Evolutionary conservation across 495 filamentous ascomycete genomes (phyloP).

Genomic region (Aspergillus olivimuriae): DNA sequence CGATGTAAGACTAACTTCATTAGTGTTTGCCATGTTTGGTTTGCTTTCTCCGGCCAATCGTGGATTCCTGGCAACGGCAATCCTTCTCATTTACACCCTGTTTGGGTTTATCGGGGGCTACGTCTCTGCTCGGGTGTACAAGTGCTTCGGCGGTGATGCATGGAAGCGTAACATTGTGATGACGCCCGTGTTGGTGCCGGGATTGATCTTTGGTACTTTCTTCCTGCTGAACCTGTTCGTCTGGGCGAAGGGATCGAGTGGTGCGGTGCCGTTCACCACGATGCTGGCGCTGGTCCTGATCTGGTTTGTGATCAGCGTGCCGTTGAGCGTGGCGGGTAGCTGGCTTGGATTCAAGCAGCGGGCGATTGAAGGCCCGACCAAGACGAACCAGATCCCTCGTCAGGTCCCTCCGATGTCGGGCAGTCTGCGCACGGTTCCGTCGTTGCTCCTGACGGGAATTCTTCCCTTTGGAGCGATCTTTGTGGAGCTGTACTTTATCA

Average conservation of each 20-base stretch:
- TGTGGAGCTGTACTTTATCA: constrained; percentile 97
- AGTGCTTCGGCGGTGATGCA: constrained; percentile 79
- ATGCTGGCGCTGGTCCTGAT: constrained; percentile 91
- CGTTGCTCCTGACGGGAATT: constrained; percentile 82
- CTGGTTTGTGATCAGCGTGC: constrained; percentile 95
- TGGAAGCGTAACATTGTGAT: constrained; percentile 92
- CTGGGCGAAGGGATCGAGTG: constrained; percentile 83
- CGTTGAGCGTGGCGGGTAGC: constrained; percentile 80
- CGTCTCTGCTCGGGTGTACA: constrained; percentile 82
- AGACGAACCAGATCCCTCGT: constrained; percentile 95
- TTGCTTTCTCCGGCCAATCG: constrained; percentile 94
- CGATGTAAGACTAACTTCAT: no score
- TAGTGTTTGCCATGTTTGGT: constrained; percentile 84
- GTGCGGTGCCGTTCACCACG: constrained; percentile 91
- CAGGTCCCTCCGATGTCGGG: constrained; percentile 81
- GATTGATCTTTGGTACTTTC: constrained; percentile 80
- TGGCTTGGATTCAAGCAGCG: constrained; percentile 81
- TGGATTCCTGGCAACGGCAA: constrained; percentile 84
- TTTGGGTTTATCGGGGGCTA: constrained; percentile 94
- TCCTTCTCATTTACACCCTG: constrained; percentile 85
- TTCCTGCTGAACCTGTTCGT: constrained; percentile 95
- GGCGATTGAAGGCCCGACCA: constrained; percentile 69
- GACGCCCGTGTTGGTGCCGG: constrained; percentile 80
- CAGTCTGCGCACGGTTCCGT: constrained; percentile 78
- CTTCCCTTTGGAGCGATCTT: constrained; percentile 95